These are phyloP conservation scores for Albizia julibrissin DNA, from an alignment of 306 rosid genomes.

Conservation along the genomic window DNA sequence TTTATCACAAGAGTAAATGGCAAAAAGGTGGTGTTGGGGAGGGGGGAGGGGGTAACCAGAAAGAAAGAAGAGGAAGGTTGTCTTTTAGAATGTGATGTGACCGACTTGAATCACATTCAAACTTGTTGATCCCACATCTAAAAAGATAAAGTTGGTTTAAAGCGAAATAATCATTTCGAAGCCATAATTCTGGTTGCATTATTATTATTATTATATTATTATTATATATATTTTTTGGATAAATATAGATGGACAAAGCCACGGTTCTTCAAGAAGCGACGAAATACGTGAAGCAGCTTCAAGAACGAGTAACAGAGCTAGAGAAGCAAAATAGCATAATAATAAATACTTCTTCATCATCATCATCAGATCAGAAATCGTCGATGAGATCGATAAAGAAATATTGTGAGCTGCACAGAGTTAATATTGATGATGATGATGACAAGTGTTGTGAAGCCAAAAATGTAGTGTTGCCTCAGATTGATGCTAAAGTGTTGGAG, in stretches of 20 bases:
- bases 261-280: slow-evolving; percentile 36
- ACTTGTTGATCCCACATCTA: neutral
- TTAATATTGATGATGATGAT: neutral
- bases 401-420: neutral
- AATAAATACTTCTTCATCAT: neutral
- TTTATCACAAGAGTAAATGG: neutral
- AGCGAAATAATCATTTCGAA: neutral
- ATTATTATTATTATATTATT: too few species aligned
- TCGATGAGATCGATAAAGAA: slow-evolving; percentile 19
- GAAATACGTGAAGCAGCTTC: slow-evolving; percentile 31
- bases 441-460: neutral
- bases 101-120: neutral
- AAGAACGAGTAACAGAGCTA: slow-evolving; percentile 34
- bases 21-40: neutral
- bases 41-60: too few species aligned
- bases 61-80: neutral
- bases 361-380: neutral
- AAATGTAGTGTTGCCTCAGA: slow-evolving; percentile 22
- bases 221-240: too few species aligned
- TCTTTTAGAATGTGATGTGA: neutral
- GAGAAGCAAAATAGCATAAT: slow-evolving; percentile 26
- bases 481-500: slow-evolving; percentile 33
- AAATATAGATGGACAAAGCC: slow-evolving; percentile 35
- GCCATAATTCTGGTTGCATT: neutral
- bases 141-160: neutral